These are phyloP conservation scores for Cladorrhinum samala DNA, from an alignment of 495 filamentous ascomycete genomes.

Conservation along the genomic window DNA sequence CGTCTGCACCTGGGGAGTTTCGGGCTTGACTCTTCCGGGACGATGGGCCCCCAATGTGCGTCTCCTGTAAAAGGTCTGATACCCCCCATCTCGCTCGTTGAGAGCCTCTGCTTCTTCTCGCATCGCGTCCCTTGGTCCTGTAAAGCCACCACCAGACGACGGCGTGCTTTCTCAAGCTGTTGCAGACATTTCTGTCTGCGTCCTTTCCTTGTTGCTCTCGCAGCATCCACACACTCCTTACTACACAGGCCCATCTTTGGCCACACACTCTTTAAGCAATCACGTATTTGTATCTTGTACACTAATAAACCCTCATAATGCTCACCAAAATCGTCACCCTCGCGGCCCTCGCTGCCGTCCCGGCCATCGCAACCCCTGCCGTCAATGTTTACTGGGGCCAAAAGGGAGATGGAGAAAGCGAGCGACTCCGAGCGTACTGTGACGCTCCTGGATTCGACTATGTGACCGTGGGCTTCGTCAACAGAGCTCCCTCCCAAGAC, in stretches of 20 bases:
- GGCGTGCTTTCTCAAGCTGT: slow-evolving; percentile 33
- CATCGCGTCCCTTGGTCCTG: slow-evolving; percentile 16
- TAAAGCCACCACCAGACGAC: slow-evolving; percentile 32
- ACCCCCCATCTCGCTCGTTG: slow-evolving; percentile 10
- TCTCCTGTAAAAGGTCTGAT: slow-evolving; percentile 15
- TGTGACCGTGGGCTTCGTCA: slow-evolving; percentile 39
- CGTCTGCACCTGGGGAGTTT: not conserved
- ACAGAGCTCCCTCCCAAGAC: slow-evolving; percentile 34
- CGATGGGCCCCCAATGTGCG: not conserved
- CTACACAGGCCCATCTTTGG: not conserved
- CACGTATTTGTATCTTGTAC: slow-evolving; percentile 18
- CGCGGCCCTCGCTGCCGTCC: slow-evolving; percentile 29
- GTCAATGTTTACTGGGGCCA: slow-evolving; percentile 38
- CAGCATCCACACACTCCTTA: slow-evolving; percentile 10
- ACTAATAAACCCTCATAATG: slow-evolving; percentile 21
- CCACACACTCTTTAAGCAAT: slow-evolving; percentile 12
- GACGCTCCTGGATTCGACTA: slow-evolving; percentile 32
- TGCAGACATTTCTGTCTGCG: slow-evolving; percentile 42
- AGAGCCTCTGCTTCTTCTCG: slow-evolving; percentile 9
- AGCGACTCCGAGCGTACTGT: slow-evolving; percentile 26
- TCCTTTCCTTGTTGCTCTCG: slow-evolving; percentile 38
- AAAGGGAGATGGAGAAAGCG: slow-evolving; percentile 11
- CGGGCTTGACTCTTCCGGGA: not conserved
- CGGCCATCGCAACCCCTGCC: slow-evolving; percentile 20
- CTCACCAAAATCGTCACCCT: slow-evolving; percentile 29